A percentile compares a stretch with the other conserved stretches of the same genome.
phyloP scores from a whole-genome alignment of 257 asterid species.

The Solanum microdontum region DNA sequence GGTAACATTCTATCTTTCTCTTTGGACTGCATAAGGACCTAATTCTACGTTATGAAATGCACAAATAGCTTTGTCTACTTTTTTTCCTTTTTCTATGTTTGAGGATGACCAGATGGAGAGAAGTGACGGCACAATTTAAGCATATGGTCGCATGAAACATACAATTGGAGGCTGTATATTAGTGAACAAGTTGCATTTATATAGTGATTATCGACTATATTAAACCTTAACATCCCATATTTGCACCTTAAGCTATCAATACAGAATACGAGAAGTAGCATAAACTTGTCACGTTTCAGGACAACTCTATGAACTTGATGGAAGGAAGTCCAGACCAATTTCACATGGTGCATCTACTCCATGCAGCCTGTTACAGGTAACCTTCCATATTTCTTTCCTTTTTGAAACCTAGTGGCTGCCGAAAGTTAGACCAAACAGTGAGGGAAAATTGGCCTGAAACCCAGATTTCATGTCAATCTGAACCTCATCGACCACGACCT shows the following conservation, averaged over 20 bases:
- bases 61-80: not conserved
- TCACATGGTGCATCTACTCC: constrained; percentile 76
- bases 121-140: not conserved
- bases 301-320: constrained; percentile 82
- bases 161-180: not conserved
- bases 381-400: not conserved
- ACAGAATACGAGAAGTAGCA: not conserved
- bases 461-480: not conserved
- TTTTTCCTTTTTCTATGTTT: not conserved
- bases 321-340: constrained; percentile 74
- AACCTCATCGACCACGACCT: not conserved
- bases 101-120: not conserved
- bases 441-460: not conserved
- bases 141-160: not conserved
- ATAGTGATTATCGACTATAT: not conserved
- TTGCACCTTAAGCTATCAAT: not conserved
- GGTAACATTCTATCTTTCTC: not conserved
- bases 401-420: not conserved
- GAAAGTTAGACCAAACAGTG: not conserved
- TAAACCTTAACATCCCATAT: not conserved
- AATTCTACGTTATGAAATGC: not conserved
- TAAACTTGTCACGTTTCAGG: constrained; percentile 25
- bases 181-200: not conserved
- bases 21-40: not conserved
- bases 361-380: constrained; percentile 49